phyloP scores from a whole-genome alignment of 345 rosid genomes.

The Atalantia buxifolia region DNA sequence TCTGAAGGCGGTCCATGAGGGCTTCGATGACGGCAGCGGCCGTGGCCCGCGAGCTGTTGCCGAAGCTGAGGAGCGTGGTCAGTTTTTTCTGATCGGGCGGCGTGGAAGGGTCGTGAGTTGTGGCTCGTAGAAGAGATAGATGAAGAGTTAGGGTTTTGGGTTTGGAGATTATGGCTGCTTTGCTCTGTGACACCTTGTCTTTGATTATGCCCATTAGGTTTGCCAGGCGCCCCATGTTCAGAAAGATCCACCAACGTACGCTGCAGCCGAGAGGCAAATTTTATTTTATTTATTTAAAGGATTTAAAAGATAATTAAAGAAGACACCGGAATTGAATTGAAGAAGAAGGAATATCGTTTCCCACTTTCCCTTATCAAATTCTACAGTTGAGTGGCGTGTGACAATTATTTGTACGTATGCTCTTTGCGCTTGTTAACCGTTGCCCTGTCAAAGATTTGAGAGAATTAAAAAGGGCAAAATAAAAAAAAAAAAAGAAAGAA shows the following conservation, averaged over 20 bases:
- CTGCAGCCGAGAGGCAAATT: background rate
- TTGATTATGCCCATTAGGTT: constrained; percentile 58
- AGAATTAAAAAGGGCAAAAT: no score
- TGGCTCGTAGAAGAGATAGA: constrained; percentile 69
- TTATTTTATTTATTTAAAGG: background rate
- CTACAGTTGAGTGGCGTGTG: background rate
- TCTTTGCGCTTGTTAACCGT: no score
- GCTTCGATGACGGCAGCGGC: constrained; percentile 62
- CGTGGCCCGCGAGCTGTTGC: constrained; percentile 69
- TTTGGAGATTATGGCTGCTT: constrained; percentile 55
- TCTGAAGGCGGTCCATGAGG: constrained; percentile 86
- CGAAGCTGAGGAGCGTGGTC: constrained; percentile 56
- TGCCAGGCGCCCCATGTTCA: constrained; percentile 46
- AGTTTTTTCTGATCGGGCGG: constrained; percentile 58
- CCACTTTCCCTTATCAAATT: background rate
- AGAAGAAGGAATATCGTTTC: background rate
- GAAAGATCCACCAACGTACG: no score
- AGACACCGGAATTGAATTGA: background rate
- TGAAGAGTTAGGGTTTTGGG: constrained; percentile 42
- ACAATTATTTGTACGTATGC: no score
- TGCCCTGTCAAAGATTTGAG: no score
- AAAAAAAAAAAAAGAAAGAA: rapidly evolving
- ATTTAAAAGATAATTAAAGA: background rate
- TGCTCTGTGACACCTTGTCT: constrained; percentile 82
- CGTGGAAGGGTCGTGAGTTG: constrained; percentile 61